Evolutionary conservation across 352 stramenopile genomes (phyloP), one percentile per base, ranked within the genome.

Genomic region (Discostella stelligera): DNA sequence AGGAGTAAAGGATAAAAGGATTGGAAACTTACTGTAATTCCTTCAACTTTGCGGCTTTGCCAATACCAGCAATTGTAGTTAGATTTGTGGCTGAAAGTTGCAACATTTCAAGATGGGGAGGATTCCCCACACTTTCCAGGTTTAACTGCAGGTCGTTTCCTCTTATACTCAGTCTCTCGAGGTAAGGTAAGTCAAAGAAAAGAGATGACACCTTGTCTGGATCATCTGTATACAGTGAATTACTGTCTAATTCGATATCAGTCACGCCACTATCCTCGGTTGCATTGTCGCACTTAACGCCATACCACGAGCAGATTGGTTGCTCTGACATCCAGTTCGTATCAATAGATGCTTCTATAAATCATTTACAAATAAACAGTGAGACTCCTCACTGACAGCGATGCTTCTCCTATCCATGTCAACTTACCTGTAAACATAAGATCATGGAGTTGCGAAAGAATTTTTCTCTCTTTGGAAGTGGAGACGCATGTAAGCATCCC

Each of bases 271-370:
- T 58, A 48, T 78, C 74, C 30, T 52, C 71, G 37, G 21, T 55
- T 20, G 83, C 71, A 44, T 77, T 41, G 18, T 86, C 82, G 52
- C 88, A 94, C n/a, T 46, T 86, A 8, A 94, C 82, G 37, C 89
- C 89, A 20, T 86, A 81, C 83, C 83, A 94, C 7, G 74, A 58
- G 65, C 88, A 93, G 16, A 89, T 82, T 3, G 78, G 73, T n/a
- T 73, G 54, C 1, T 82, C 72, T 4, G 68, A 73, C 32, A 62
- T 60, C 79, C 79, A 85, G 55, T 78, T 65, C 13, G 58, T 69
- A 18, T 80, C 66, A 14, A 71, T 44, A 37, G 79, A 85, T 21
- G 55, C 6, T 50, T 58, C 64, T 70, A 48, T 11, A 27, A 23
- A 60, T 37, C 46, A 62, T 66, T 21, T 44, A 44, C 10, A 46